Evolutionary conservation across 164 flowering plant genomes (phyloP).

Genomic region (Piper longum): DNA sequence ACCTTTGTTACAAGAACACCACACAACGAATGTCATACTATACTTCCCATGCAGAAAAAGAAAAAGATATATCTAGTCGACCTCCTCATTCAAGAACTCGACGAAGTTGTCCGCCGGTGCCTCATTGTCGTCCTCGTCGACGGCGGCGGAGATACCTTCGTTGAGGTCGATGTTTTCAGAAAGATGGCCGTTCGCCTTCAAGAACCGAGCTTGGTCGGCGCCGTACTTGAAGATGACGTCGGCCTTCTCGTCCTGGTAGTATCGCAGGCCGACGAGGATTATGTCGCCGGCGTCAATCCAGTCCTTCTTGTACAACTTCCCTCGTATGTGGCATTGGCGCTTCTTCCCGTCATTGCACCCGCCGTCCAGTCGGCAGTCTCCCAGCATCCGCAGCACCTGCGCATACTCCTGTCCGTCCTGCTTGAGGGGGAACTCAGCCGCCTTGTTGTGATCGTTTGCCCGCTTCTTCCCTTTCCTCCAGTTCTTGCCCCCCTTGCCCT

Average conservation of each 20-base stretch:
- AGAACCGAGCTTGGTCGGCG: constrained; percentile 18
- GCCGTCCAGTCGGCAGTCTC: constrained; percentile 47
- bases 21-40: no score
- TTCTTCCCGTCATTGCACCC: constrained; percentile 32
- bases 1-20: no score
- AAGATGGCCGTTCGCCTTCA: constrained; percentile 19
- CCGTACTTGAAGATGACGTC: constrained; percentile 18
- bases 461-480: constrained; percentile 21
- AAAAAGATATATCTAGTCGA: constrained; percentile 13
- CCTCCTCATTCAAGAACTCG: constrained; percentile 20
- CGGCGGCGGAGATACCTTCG: constrained; percentile 13
- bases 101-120: constrained; percentile 11
- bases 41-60: no score
- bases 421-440: constrained; percentile 15
- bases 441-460: constrained; percentile 20
- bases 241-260: constrained; percentile 21
- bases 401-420: constrained; percentile 22
- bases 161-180: constrained; percentile 16
- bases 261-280: constrained; percentile 18
- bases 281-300: constrained; percentile 22
- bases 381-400: constrained; percentile 28
- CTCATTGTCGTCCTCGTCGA: constrained; percentile 17
- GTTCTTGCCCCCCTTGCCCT: constrained; percentile 26
- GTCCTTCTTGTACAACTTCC: constrained; percentile 21
- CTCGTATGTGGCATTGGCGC: constrained; percentile 18